Base-by-base conservation (phyloP, 129 eudicot genomes). In the Apium graveolens region DNA sequence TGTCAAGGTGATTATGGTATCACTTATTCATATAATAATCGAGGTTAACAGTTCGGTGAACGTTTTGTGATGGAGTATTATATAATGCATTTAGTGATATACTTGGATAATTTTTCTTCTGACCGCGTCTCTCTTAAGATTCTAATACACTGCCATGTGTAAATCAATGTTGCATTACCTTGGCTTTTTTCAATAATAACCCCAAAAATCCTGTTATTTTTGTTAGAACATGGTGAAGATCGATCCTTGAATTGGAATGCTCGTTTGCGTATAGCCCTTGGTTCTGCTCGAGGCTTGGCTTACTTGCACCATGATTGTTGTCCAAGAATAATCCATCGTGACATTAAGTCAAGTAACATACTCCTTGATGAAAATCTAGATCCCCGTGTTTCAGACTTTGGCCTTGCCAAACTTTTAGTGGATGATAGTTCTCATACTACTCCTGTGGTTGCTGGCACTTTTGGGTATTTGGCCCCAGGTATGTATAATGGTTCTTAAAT, bases 381-480 rank as follows among this genome's bases (percentile, higher is more conserved):
- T 89, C 98, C 98, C 53, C 96, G 83, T 81, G 98, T 95, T 72
- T 91, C 98, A 14, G 98, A 95, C 66, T 95, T 95, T 84, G 98
- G 98, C 29, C 98, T 95, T 73, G 97, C 98, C 18, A 95, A 95
- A 80, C 96, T 95, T 79, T 84, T 95, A 85, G 97, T 90, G 21
- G 97, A 91, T 55, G 98, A 95, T 73, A 95, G 92, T 63, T 92
- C 94, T 75, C 98, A 95, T 82, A 89, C 92, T 41, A 91, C 98
- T 51, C 90, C 98, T n/a, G 97, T 95, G 8, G 98, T 95, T 77
- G 98, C 98, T 35, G 98, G 98, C 55, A 95, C 98, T 82, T 95
- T 95, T 27, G 98, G 98, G 75, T 95, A 95, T 86, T 81, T 95
- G 78, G 98, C 98, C 62, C 98, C 98, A 84, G 98, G 98, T 91